These are phyloP conservation scores for Russula dissimulans DNA, from an alignment of 768 basidiomycete species.

Conservation along the genomic window DNA sequence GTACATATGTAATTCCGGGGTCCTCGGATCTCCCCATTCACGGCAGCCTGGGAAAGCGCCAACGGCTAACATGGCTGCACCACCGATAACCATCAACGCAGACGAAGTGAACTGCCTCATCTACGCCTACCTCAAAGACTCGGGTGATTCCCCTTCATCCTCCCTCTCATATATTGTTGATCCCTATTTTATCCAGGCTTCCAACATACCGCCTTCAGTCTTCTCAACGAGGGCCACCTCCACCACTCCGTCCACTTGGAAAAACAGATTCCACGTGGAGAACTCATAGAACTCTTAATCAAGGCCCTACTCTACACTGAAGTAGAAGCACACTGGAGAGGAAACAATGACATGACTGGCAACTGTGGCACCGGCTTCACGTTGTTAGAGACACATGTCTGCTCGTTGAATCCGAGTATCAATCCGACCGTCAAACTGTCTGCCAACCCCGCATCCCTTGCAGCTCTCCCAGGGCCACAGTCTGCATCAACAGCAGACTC, in stretches of 20 bases:
- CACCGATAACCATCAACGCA: slow-evolving; percentile 57
- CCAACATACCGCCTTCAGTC: slow-evolving; percentile 71
- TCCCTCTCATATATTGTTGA: background rate
- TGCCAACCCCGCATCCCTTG: slow-evolving; percentile 1
- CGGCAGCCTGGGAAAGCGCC: background rate
- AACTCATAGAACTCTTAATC: slow-evolving; percentile 69
- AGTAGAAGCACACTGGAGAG: slow-evolving; percentile 76
- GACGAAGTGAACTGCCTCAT: slow-evolving; percentile 83
- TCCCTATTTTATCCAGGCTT: slow-evolving; percentile 44
- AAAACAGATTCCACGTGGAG: slow-evolving; percentile 73
- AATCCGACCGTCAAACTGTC: slow-evolving; percentile 19
- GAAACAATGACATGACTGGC: slow-evolving; percentile 41
- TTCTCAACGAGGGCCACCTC: slow-evolving; percentile 64
- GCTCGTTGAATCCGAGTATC: slow-evolving; percentile 42
- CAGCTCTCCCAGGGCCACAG: background rate
- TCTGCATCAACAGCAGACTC: background rate
- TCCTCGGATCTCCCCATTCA: slow-evolving; percentile 11
- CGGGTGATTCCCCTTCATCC: slow-evolving; percentile 39
- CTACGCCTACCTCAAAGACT: slow-evolving; percentile 76
- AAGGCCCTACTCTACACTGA: slow-evolving; percentile 76
- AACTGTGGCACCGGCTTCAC: slow-evolving; percentile 68
- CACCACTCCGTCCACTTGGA: slow-evolving; percentile 58
- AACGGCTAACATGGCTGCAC: slow-evolving; percentile 17
- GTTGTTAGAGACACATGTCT: slow-evolving; percentile 65
- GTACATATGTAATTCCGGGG: slow-evolving; percentile 16